phyloP scores from a whole-genome alignment of 2,329 filamentous ascomycete genomes.

The Paecilomyces dactylethromorphus region DNA sequence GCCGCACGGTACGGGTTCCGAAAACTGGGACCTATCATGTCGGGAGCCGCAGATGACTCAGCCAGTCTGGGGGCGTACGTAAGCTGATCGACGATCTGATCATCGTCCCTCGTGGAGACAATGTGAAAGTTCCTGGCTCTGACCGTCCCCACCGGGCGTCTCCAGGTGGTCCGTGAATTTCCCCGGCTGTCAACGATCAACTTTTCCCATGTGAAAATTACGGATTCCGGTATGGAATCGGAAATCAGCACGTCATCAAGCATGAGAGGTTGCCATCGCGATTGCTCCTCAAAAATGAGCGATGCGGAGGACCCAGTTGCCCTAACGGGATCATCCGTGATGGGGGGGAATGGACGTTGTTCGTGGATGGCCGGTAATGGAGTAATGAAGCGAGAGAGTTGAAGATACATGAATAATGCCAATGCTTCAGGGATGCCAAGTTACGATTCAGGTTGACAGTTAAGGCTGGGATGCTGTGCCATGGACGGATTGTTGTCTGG shows the following conservation, averaged over 20 bases:
- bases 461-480: neutral
- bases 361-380: neutral
- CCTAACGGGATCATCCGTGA: too few relatives aligned
- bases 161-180: neutral
- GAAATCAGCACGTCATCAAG: neutral
- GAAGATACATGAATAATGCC: neutral
- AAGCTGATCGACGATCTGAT: neutral
- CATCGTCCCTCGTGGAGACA: neutral
- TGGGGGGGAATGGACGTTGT: too few relatives aligned
- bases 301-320: too few relatives aligned
- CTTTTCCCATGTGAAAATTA: too few relatives aligned
- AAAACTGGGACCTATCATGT: too few relatives aligned
- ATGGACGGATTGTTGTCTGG: too few relatives aligned
- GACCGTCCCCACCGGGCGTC: neutral
- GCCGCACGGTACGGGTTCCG: too few relatives aligned
- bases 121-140: neutral
- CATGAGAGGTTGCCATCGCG: too few relatives aligned
- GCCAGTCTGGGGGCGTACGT: neutral
- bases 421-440: neutral
- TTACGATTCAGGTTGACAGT: neutral
- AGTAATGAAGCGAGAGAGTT: neutral
- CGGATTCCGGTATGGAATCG: too few relatives aligned
- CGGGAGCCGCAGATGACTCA: neutral
- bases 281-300: too few relatives aligned
- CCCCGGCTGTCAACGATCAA: neutral